Conservation (phyloP, 371 early-diverging fungal genomes). For the Funneliformis caledonium region DNA sequence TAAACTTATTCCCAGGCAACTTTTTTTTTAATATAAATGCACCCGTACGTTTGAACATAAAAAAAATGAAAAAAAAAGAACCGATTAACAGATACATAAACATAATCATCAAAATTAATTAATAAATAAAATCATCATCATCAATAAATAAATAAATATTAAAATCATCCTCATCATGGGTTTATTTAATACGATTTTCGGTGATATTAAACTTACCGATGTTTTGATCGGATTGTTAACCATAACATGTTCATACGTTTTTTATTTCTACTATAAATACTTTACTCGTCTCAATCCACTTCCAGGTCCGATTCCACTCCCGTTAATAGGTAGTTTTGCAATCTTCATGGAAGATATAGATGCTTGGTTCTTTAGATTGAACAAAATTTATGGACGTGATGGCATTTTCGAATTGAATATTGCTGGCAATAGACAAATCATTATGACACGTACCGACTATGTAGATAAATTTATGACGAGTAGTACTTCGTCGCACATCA, state of each 20-base stretch:
- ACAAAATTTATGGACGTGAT: conserved; percentile 3
- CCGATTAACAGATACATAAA: too few relatives aligned
- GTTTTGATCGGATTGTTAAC: not conserved
- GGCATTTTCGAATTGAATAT: conserved; percentile 37
- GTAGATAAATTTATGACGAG: not conserved
- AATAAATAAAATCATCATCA: too few relatives aligned
- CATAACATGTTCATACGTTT: not conserved
- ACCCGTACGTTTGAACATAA: too few relatives aligned
- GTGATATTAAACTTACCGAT: conserved; percentile 7
- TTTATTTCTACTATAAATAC: conserved; percentile 36
- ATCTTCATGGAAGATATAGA: conserved; percentile 11
- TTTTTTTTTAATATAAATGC: too few relatives aligned
- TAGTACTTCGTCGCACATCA: not conserved
- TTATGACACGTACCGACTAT: conserved; percentile 34
- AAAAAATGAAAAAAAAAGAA: too few relatives aligned
- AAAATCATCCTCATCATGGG: not conserved
- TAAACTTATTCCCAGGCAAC: too few relatives aligned
- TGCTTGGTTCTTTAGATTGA: conserved; percentile 18
- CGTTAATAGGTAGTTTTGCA: conserved; percentile 33
- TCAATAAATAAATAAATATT: too few relatives aligned
- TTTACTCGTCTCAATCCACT: conserved; percentile 35
- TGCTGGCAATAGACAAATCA: conserved; percentile 35
- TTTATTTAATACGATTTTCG: not conserved
- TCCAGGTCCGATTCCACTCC: conserved; percentile 33
- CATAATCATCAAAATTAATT: too few relatives aligned